Conservation (phyloP, 441 rosid genomes). For the Brassica balearica region DNA sequence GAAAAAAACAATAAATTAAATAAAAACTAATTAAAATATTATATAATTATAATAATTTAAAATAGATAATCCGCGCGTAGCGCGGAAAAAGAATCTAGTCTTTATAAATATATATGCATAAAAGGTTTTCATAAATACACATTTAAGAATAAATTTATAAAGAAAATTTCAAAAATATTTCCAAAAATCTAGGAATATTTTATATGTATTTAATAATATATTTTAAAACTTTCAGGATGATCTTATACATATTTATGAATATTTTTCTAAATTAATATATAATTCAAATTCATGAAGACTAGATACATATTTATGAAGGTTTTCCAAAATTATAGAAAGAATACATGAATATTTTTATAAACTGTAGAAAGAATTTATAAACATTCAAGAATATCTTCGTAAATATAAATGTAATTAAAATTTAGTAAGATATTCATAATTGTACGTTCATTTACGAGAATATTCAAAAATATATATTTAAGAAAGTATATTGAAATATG, state of each 20-base stretch:
- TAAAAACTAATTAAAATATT: too few relatives aligned
- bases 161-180: too few relatives aligned
- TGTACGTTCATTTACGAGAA: not conserved
- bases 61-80: too few relatives aligned
- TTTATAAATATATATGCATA: too few relatives aligned
- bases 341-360: not conserved
- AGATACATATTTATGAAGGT: not conserved
- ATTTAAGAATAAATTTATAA: too few relatives aligned
- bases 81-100: too few relatives aligned
- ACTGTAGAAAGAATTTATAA: not conserved
- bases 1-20: too few relatives aligned
- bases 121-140: too few relatives aligned
- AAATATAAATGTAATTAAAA: not conserved
- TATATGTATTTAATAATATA: not conserved
- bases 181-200: not conserved
- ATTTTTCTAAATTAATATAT: not conserved
- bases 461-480: not conserved
- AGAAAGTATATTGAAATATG: not conserved
- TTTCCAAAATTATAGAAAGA: not conserved
- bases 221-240: not conserved
- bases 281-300: not conserved
- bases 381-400: not conserved
- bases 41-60: too few relatives aligned
- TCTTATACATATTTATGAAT: not conserved
- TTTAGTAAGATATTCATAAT: not conserved